Conservation (phyloP, 83 land plant species). For the Picea mariana region DNA sequence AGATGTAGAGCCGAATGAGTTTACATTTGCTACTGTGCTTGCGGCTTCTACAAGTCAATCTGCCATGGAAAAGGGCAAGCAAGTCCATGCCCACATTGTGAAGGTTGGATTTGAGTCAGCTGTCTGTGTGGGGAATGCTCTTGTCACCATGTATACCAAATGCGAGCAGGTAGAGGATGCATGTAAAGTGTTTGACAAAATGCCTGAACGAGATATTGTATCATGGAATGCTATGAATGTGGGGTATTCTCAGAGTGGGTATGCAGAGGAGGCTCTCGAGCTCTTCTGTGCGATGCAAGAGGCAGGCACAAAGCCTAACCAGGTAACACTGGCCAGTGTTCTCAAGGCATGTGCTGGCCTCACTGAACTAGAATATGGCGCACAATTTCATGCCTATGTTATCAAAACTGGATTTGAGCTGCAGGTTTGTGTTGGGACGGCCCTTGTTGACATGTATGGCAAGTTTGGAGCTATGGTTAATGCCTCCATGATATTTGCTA, state of each 20-base stretch:
- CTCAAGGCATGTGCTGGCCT: conserved; percentile 66
- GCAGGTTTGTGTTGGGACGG: conserved; percentile 47
- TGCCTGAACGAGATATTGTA: conserved; percentile 20
- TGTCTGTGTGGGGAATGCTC: conserved; percentile 35
- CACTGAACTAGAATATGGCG: conserved; percentile 37
- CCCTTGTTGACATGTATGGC: conserved; percentile 53
- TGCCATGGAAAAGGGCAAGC: conserved; percentile 28
- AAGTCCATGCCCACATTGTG: conserved; percentile 46
- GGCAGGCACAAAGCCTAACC: conserved; percentile 41
- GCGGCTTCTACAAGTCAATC: conserved; percentile 18
- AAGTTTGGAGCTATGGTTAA: conserved; percentile 42
- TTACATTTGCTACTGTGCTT: conserved; percentile 40
- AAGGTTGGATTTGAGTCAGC: conserved; percentile 29
- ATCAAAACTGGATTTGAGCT: conserved; percentile 14
- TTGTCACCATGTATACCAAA: conserved; percentile 44
- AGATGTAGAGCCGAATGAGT: conserved; percentile 37
- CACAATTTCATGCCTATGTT: conserved; percentile 41
- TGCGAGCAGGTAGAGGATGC: conserved; percentile 42
- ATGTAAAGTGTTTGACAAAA: conserved; percentile 24
- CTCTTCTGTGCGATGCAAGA: conserved; percentile 43
- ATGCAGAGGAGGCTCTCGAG: conserved; percentile 25
- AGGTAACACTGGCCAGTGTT: conserved; percentile 54
- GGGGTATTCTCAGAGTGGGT: conserved; percentile 38
- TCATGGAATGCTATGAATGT: conserved; percentile 65
- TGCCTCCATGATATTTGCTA: conserved; percentile 50